phyloP scores from a whole-genome alignment of 768 basidiomycete genomes.

The Chalciporus pseudorubinellus region DNA sequence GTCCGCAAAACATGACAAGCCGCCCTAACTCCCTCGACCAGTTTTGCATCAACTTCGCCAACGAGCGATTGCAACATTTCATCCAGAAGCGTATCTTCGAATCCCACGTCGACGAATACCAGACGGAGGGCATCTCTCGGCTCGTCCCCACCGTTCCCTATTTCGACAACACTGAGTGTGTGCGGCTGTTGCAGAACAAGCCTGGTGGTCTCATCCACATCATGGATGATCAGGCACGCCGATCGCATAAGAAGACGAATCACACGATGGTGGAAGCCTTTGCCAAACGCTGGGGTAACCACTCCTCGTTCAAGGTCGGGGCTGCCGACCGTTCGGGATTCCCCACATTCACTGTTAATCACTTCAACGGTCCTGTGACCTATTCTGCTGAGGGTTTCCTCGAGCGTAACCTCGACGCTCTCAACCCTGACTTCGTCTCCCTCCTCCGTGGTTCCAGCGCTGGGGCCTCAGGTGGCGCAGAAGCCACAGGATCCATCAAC shows the following conservation, averaged over 20 bases:
- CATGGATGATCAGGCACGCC: slow-evolving; percentile 93
- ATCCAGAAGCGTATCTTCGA: slow-evolving; percentile 80
- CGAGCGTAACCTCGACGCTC: slow-evolving; percentile 80
- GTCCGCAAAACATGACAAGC: slow-evolving; percentile 85
- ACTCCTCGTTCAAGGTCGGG: slow-evolving; percentile 86
- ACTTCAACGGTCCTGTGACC: slow-evolving; percentile 87
- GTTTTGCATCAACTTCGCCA: slow-evolving; percentile 95
- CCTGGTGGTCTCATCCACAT: slow-evolving; percentile 95
- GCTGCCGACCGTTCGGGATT: slow-evolving; percentile 71
- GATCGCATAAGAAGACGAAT: slow-evolving; percentile 87
- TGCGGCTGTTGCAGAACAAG: slow-evolving; percentile 79
- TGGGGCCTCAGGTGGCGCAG: slow-evolving; percentile 43
- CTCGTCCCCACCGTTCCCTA: slow-evolving; percentile 71
- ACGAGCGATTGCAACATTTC: slow-evolving; percentile 86
- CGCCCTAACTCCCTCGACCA: slow-evolving; percentile 93
- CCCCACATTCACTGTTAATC: slow-evolving; percentile 87
- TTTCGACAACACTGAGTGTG: slow-evolving; percentile 89
- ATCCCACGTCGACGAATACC: slow-evolving; percentile 78
- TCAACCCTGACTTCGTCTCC: slow-evolving; percentile 92
- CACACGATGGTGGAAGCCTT: slow-evolving; percentile 94
- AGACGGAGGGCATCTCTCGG: slow-evolving; percentile 71
- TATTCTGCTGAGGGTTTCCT: slow-evolving; percentile 92
- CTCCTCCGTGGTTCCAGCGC: slow-evolving; percentile 66
- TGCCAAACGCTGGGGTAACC: slow-evolving; percentile 91
- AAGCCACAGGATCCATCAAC: slow-evolving; percentile 79